These are phyloP conservation scores for Schwanniomyces vanrijiae DNA, from an alignment of 805 yeast genomes.

Conservation along the genomic window DNA sequence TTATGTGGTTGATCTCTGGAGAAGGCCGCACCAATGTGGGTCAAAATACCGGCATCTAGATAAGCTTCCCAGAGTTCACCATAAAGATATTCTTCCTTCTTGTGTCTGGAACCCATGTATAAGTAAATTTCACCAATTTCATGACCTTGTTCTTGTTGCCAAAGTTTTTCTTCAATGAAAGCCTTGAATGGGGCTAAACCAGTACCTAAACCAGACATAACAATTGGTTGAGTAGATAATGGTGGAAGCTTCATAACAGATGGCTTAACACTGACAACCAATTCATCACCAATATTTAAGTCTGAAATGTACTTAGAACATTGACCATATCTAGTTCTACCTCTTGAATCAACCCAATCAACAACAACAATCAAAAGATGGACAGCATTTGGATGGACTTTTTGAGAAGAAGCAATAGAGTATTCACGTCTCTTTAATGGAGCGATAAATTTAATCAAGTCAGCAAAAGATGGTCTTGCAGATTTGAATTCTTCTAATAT, in stretches of 20 bases:
- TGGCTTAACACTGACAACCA: constrained; percentile 93
- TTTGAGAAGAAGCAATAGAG: constrained; percentile 96
- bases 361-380: constrained; percentile 93
- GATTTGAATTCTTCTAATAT: constrained; percentile 75
- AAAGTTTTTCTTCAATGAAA: constrained; percentile 89
- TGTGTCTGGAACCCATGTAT: constrained; percentile 92
- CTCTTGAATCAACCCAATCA: constrained; percentile 88
- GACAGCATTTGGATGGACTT: constrained; percentile 84
- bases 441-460: constrained; percentile 70
- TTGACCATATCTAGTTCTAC: constrained; percentile 88
- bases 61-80: constrained; percentile 98
- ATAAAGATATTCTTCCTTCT: constrained; percentile 89
- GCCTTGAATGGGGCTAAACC: constrained; percentile 99
- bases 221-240: constrained; percentile 80
- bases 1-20: constrained; percentile 96
- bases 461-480: constrained; percentile 73
- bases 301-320: constrained; percentile 89
- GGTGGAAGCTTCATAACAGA: constrained; percentile 96
- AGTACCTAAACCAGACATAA: constrained; percentile 97
- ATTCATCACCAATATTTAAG: constrained; percentile 73
- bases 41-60: constrained; percentile 85
- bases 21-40: constrained; percentile 96
- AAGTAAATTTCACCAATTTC: constrained; percentile 87
- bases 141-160: constrained; percentile 87
- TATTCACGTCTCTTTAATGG: constrained; percentile 96